Conservation (phyloP, 192 early-diverging fungal genomes). For the Coemansia sp. region DNA sequence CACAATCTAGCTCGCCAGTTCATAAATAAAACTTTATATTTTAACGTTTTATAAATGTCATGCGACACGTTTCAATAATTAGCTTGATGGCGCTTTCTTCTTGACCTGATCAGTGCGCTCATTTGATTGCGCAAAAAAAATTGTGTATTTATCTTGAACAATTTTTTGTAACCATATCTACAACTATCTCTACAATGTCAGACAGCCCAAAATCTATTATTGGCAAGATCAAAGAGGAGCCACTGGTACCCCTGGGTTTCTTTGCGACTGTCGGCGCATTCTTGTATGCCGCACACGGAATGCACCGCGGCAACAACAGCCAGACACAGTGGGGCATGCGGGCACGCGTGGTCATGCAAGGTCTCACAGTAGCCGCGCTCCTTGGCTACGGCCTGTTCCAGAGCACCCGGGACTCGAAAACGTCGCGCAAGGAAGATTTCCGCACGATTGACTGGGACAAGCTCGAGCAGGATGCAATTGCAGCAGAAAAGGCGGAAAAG, state of each 20-base stretch:
- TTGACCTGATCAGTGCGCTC: neutral
- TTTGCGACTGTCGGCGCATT: conserved; percentile 35
- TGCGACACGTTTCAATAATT: too few species aligned
- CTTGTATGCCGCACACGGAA: conserved; percentile 33
- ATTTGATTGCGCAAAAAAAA: neutral
- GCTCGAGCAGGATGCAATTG: conserved; percentile 29
- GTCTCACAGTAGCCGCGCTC: conserved; percentile 34
- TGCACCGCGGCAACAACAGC: conserved; percentile 20
- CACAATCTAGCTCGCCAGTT: too few species aligned
- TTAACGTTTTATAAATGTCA: too few species aligned
- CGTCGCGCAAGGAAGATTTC: conserved; percentile 13
- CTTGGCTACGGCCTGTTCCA: conserved; percentile 28
- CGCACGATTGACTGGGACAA: conserved; percentile 44
- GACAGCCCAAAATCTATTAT: conserved; percentile 12
- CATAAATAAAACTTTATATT: too few species aligned
- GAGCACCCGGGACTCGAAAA: neutral
- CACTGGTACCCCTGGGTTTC: conserved; percentile 33
- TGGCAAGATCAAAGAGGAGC: conserved; percentile 36
- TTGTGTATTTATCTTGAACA: neutral
- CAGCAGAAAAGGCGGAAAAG: conserved; percentile 20
- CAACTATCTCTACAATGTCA: conserved; percentile 8
- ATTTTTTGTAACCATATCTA: neutral
- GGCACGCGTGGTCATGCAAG: conserved; percentile 39
- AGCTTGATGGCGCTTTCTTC: too few species aligned
- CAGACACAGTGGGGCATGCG: conserved; percentile 46